Base-by-base conservation (phyloP, 2,329 filamentous ascomycete species). In the Aulographum hederae region DNA sequence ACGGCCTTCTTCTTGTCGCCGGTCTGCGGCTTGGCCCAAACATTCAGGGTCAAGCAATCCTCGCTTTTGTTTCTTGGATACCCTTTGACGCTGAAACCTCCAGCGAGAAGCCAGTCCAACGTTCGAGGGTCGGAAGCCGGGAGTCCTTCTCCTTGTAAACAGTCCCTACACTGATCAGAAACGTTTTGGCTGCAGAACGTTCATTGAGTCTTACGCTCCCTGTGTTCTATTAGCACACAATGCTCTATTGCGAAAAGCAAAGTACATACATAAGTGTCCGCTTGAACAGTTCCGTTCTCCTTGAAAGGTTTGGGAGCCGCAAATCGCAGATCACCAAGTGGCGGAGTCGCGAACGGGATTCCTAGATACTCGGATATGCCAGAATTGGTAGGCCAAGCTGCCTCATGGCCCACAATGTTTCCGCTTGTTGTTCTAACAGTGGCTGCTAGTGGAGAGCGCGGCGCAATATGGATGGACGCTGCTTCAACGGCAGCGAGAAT, bases 1-100 rank as follows among this genome's bases (percentile, higher is more conserved):
- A 25, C 21, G 10, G 21, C 21, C 13, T 25, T 32, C 8, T 34
- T 18, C 17, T 31, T 21, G 10, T 25, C 21, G 21, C 21, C 21
- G 21, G 21, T 25, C 13, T 25, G 21, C 21, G 21, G 21, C 13
- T 25, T 25, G 10, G 21, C 13, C 21, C 21, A 25, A 25, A 25
- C 21, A 13, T 25, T 25, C 10, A 25, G 10, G 12, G 10, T 25
- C 10, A 25, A 13, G 21, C 21, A 25, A 10, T 25, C 13, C 13
- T 25, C 21, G 21, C 21, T 25, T 10, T 25, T 10, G 21, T 10
- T 13, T 10, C 13, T 10, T 10, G 10, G 10, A 10, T 10, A 10
- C 21, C 21, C 21, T 13, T 13, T 13, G 10, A 10, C 21, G 10
- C 10, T 25, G 10, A 10, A 10, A 10, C 13, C 21, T 13, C 21